Percentiles rank a stretch among this genome's conserved stretches.
Conservation (phyloP, 208 protist genomes). For the Trypanosoma lewisi region DNA sequence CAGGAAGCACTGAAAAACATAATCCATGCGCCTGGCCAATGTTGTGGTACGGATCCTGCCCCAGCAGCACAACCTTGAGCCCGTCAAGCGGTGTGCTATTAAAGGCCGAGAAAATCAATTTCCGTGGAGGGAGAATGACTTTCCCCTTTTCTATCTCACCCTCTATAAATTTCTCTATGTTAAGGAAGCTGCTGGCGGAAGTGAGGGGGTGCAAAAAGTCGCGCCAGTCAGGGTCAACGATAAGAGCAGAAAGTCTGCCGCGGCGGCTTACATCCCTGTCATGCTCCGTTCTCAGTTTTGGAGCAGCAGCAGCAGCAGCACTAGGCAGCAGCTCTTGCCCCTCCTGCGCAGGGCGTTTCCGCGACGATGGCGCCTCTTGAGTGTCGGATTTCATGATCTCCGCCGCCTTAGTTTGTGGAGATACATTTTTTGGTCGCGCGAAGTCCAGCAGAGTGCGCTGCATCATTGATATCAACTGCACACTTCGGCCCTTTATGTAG, state of each 20-base stretch:
- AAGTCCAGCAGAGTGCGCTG: constrained; percentile 31
- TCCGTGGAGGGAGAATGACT: constrained; percentile 73
- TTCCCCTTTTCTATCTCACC: constrained; percentile 34
- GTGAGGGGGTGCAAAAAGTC: constrained; percentile 61
- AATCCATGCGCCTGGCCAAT: constrained; percentile 96
- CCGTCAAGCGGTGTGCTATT: constrained; percentile 86
- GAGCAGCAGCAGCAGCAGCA: neutral
- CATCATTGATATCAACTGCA: constrained; percentile 5
- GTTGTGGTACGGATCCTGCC: constrained; percentile 96
- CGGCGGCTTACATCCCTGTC: constrained; percentile 1
- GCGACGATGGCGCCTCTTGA: neutral
- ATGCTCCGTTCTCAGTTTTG: neutral
- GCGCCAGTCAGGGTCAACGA: constrained; percentile 49
- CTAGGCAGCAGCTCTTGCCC: neutral
- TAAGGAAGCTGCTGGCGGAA: constrained; percentile 33
- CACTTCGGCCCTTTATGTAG: neutral
- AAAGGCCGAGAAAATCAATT: constrained; percentile 90
- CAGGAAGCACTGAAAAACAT: constrained; percentile 94
- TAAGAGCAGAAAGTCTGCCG: constrained; percentile 38
- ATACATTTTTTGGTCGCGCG: constrained; percentile 10
- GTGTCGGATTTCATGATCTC: neutral
- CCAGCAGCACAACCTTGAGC: constrained; percentile 95
- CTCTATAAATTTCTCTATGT: constrained; percentile 75
- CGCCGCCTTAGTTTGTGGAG: neutral
- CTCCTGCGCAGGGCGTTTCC: constrained; percentile 6